Evolutionary conservation across 164 flowering plant genomes (phyloP), one percentile per base, ranked within the genome.

Genomic region (Nelumbo lutea): DNA sequence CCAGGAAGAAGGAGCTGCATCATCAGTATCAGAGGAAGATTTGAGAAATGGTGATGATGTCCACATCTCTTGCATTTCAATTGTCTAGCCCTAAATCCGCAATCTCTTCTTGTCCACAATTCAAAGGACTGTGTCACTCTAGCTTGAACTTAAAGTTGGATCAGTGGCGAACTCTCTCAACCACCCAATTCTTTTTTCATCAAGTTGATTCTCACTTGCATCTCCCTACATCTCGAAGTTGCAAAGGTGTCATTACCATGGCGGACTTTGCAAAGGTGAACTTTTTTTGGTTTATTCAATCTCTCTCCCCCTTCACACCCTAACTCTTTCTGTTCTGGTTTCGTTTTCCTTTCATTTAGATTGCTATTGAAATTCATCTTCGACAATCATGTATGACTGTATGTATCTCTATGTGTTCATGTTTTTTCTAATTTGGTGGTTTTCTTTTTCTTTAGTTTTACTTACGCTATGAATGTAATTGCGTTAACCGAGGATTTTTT

Each of bases 181-280:
- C 78, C 50, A 42, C 84, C 7, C 81, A 75, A 27, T 70, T 83
- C 38, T 75, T 85, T 71, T 72, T 81, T 65, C 79, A 72, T 10
- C 81, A 73, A 59, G 67, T 79, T 73, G 71, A 77, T 55, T 79
- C 90, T 43, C 81, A 78, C 52, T 78, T 87, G 68, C 85, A 83
- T 11, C 56, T 85, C 72, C 77, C 91, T 51, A 66, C 85, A 40
- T 62, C 82, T 61, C 75, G 75, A 4, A 76, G 76, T 51, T 75
- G 78, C 64, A 71, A 77, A 76, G 76, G 83, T 40, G 86, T 80
- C 52, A 90, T 83, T 50, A 64, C 97, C 68, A 94, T 94, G 98
- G 96, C 95, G 45, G 95, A 89, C 70, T 70, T 95, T 9, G 93
- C 93, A 65, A 89, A 88, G 90, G 98, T 88, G 57, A 41, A n/a